A percentile compares a stretch with the other conserved stretches of the same genome.
These are phyloP conservation scores for Diatrype stigma DNA, from an alignment of 2,329 filamentous ascomycete genomes.

Conservation along the genomic window DNA sequence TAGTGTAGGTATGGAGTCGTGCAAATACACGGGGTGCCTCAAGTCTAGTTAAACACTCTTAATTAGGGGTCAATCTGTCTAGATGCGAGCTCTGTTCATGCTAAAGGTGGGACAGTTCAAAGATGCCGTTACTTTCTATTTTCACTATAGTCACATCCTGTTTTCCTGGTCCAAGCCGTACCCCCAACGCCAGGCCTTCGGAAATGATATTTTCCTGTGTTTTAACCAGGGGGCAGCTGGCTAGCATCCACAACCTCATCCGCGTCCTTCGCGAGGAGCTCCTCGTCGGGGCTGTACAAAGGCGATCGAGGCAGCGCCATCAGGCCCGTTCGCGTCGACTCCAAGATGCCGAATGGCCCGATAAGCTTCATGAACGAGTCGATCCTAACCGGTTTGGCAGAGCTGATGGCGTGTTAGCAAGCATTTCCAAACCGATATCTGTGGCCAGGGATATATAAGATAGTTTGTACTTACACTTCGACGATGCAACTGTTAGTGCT, in stretches of 20 bases:
- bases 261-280: slow-evolving; percentile 71
- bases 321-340: slow-evolving; percentile 90
- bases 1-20: no score
- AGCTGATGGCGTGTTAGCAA: slow-evolving; percentile 47
- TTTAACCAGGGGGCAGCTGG: slow-evolving; percentile 86
- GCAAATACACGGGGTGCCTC: no score
- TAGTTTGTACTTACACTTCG: slow-evolving; percentile 67
- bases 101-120: slow-evolving; percentile 2
- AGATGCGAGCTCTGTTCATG: no score
- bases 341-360: slow-evolving; percentile 89
- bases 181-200: slow-evolving; percentile 12
- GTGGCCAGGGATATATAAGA: not conserved
- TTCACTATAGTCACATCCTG: slow-evolving; percentile 10
- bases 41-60: no score
- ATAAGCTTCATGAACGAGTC: slow-evolving; percentile 98
- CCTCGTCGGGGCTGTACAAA: slow-evolving; percentile 67
- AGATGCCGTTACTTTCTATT: slow-evolving; percentile 16
- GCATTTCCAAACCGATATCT: no score
- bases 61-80: no score
- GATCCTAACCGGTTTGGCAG: slow-evolving; percentile 88
- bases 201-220: not conserved
- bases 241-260: slow-evolving; percentile 93
- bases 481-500: slow-evolving; percentile 99
- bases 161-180: slow-evolving; percentile 5
- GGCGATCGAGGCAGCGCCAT: slow-evolving; percentile 96